Percentiles rank a stretch among this genome's conserved stretches.
phyloP scores from a whole-genome alignment of 768 basidiomycete genomes.

The Panaeolus papilionaceus region DNA sequence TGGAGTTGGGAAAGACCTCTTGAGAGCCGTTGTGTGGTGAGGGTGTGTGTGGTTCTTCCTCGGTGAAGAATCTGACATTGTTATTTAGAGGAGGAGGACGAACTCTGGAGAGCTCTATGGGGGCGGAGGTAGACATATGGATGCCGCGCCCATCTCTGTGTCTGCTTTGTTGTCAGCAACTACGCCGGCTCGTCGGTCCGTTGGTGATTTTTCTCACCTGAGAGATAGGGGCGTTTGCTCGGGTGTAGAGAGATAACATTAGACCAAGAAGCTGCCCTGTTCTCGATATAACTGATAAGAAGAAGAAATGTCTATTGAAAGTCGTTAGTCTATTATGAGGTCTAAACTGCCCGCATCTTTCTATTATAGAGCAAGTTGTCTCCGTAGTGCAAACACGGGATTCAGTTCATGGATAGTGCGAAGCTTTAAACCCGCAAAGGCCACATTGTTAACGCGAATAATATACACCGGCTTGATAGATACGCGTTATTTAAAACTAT shows the following conservation, averaged over 20 bases:
- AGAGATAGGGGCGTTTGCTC: background rate
- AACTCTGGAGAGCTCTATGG: slow-evolving; percentile 25
- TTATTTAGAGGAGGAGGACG: slow-evolving; percentile 24
- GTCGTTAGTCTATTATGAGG: background rate
- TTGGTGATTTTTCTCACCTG: background rate
- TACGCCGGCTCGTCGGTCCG: background rate
- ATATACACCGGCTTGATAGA: no score
- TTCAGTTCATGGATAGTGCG: no score
- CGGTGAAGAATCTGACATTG: slow-evolving; percentile 31
- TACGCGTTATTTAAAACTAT: no score
- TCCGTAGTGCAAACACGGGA: no score
- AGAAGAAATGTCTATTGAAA: background rate
- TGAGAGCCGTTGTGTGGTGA: slow-evolving; percentile 41
- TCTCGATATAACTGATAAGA: background rate
- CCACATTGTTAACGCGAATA: no score
- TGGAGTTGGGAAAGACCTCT: slow-evolving; percentile 43
- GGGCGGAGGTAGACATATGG: slow-evolving; percentile 1
- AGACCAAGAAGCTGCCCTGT: background rate
- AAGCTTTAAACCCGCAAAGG: no score
- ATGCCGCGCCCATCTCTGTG: background rate
- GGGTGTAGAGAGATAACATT: background rate
- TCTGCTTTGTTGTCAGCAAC: background rate
- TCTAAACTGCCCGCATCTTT: no score
- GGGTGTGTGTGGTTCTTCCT: slow-evolving; percentile 37
- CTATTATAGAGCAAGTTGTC: no score